phyloP scores from a whole-genome alignment of 2,329 filamentous ascomycete genomes.

The Pseudocercospora cruenta region DNA sequence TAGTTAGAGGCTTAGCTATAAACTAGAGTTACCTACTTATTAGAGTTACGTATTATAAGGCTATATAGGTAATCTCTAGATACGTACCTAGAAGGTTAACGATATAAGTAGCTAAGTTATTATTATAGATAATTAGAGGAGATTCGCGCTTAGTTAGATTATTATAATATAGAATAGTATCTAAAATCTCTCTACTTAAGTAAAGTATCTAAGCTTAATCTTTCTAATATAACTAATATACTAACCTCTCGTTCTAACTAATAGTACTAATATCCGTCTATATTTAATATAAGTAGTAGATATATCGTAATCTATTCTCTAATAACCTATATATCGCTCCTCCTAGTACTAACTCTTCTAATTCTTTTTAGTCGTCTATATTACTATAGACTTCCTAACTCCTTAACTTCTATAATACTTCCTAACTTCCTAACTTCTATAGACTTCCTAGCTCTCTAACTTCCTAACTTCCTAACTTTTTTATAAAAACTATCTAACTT shows the following conservation, averaged over 20 bases:
- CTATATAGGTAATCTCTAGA: too few relatives aligned
- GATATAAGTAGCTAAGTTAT: too few relatives aligned
- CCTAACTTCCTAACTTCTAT: neutral
- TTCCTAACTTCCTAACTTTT: neutral
- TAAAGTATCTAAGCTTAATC: neutral
- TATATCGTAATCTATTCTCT: neutral
- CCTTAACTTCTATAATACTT: too few relatives aligned
- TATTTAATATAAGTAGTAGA: neutral
- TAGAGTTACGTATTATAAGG: too few relatives aligned
- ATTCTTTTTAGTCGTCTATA: neutral
- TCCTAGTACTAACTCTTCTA: neutral
- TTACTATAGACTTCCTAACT: neutral
- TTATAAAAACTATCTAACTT: neutral
- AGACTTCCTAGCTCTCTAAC: too few relatives aligned
- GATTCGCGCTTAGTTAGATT: neutral
- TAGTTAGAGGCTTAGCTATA: too few relatives aligned
- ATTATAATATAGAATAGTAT: neutral
- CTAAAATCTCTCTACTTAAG: neutral
- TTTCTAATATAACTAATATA: neutral
- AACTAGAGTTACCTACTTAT: too few relatives aligned
- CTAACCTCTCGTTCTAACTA: neutral
- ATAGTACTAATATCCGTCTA: neutral
- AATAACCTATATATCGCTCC: neutral
- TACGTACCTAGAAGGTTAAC: too few relatives aligned
- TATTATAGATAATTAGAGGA: too few relatives aligned